Evolutionary conservation across 225 moss, liverwort and hornwort species (phyloP).

Genomic region (Neckera pumila): DNA sequence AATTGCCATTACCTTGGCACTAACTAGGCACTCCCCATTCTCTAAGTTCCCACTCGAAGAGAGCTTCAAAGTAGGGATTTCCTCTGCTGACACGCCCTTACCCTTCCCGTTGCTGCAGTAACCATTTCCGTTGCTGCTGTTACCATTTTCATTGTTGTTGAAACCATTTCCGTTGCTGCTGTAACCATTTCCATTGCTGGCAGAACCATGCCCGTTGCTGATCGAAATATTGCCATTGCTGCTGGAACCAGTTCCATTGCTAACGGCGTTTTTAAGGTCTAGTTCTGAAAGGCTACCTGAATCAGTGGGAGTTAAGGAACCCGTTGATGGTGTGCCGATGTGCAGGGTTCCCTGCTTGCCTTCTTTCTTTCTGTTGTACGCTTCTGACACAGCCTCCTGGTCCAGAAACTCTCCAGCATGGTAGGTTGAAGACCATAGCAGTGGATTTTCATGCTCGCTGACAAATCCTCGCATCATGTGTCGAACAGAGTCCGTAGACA

Average conservation of each 20-base stretch:
- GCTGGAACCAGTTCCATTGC: neutral
- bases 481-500: conserved; percentile 95
- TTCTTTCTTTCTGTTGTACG: conserved; percentile 60
- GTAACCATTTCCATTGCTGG: neutral
- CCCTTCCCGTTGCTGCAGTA: conserved; percentile 3
- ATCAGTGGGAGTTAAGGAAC: conserved; percentile 18
- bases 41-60: conserved; percentile 19
- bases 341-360: conserved; percentile 42
- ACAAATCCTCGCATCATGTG: conserved; percentile 99
- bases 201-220: neutral
- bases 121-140: neutral
- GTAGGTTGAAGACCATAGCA: conserved; percentile 95
- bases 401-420: conserved; percentile 91
- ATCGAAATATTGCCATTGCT: neutral
- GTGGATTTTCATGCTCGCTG: conserved; percentile 72
- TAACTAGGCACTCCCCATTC: conserved; percentile 44
- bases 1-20: conserved; percentile 80
- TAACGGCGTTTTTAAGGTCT: neutral
- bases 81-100: conserved; percentile 4
- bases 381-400: conserved; percentile 64
- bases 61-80: conserved; percentile 1
- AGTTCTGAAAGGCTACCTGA: conserved; percentile 4
- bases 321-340: conserved; percentile 24
- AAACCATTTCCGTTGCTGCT: neutral
- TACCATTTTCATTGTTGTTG: neutral